A percentile compares a stretch with the other conserved stretches of the same genome.
phyloP scores from a whole-genome alignment of 179 eudicot genomes.

The Spergularia azorica region DNA sequence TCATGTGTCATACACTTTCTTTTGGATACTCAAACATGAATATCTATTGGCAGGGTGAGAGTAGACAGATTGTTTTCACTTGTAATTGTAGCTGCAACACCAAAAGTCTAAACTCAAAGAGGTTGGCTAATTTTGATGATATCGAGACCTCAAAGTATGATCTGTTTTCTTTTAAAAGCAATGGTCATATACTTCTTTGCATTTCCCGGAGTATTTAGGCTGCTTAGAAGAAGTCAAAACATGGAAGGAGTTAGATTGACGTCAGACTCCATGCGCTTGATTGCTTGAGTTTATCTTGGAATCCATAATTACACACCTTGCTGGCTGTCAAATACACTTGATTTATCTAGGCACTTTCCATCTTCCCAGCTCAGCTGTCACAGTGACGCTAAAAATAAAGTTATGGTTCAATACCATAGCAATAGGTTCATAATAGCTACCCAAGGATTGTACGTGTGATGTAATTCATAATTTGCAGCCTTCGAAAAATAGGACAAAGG shows the following conservation, averaged over 20 bases:
- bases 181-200: not conserved
- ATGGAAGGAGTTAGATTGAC: not conserved
- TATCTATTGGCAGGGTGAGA: not conserved
- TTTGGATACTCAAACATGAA: not conserved
- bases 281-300: not conserved
- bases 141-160: not conserved
- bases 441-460: no score
- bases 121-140: not conserved
- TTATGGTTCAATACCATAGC: not conserved
- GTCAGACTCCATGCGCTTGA: not conserved
- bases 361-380: not conserved
- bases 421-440: no score
- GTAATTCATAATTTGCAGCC: no score
- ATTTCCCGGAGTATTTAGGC: not conserved
- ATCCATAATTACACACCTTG: not conserved
- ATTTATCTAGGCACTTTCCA: not conserved
- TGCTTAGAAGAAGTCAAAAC: not conserved
- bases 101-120: not conserved
- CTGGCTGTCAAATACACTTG: not conserved
- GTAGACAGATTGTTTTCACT: not conserved
- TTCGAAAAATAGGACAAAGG: no score
- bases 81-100: not conserved
- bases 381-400: not conserved
- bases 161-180: not conserved
- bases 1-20: not conserved